Conservation (phyloP, 495 filamentous ascomycete genomes). For the Lasiosphaeria miniovina region DNA sequence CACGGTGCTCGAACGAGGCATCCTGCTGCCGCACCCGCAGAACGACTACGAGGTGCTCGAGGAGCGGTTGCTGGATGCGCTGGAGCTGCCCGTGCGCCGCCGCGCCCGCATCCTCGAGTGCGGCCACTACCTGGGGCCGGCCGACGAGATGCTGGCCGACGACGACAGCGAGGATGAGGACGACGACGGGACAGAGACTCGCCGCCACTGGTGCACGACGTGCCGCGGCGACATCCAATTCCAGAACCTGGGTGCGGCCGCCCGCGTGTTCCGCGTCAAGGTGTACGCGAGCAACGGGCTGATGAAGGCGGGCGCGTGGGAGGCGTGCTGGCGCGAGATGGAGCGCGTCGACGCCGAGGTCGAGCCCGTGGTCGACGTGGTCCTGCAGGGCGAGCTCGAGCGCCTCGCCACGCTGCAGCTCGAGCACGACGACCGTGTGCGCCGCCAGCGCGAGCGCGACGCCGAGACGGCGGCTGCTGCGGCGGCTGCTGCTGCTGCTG, state of each 20-base stretch:
- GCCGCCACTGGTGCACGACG: conserved; percentile 59
- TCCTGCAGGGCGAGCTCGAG: conserved; percentile 44
- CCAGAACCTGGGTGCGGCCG: conserved; percentile 41
- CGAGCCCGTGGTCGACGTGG: conserved; percentile 54
- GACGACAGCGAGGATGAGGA: conserved; percentile 49
- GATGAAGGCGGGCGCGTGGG: conserved; percentile 89
- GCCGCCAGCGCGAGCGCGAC: conserved; percentile 16
- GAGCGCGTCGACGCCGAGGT: conserved; percentile 94
- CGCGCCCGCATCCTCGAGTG: conserved; percentile 69
- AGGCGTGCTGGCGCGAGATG: conserved; percentile 94
- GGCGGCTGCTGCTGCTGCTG: background rate
- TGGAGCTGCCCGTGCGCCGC: conserved; percentile 67
- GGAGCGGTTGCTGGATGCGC: conserved; percentile 81
- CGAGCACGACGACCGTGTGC: conserved; percentile 31
- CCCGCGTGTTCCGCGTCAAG: conserved; percentile 72
- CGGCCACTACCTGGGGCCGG: conserved; percentile 65
- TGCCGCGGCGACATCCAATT: conserved; percentile 53
- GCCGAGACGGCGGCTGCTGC: background rate
- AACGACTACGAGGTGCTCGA: conserved; percentile 90
- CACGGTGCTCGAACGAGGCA: conserved; percentile 76
- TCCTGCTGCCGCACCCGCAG: conserved; percentile 84
- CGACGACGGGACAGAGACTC: conserved; percentile 35
- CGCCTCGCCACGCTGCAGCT: conserved; percentile 34
- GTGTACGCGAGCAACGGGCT: conserved; percentile 92
- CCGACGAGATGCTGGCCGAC: conserved; percentile 38